A percentile compares a stretch with the other conserved stretches of the same genome.
Evolutionary conservation across 2,329 filamentous ascomycete genomes (phyloP).

Genomic region (Periconia sp.): DNA sequence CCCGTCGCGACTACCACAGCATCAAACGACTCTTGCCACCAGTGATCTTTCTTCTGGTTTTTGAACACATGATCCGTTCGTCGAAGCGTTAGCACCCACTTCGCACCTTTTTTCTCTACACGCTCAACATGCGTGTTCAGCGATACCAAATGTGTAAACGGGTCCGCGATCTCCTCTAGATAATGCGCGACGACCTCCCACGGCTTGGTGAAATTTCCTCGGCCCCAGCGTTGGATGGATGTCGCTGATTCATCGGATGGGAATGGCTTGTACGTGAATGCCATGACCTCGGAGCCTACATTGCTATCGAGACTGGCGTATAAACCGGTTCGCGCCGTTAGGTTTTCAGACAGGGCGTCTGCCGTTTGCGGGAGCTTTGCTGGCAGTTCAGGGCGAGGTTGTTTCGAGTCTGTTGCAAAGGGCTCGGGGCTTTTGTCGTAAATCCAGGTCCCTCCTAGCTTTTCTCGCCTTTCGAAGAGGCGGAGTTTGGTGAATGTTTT

Average conservation of each 20-base stretch:
- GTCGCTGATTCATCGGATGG: conserved; percentile 9
- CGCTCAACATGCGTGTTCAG: conserved; percentile 40
- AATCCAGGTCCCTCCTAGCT: conserved; percentile 35
- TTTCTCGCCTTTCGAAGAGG: conserved; percentile 36
- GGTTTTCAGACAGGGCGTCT: conserved; percentile 5
- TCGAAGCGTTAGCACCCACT: conserved; percentile 37
- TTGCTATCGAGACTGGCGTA: conserved; percentile 12
- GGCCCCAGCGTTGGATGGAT: conserved; percentile 8
- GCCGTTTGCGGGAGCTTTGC: conserved; percentile 3
- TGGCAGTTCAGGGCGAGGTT: conserved; percentile 4
- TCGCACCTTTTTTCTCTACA: conserved; percentile 10
- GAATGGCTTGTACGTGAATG: conserved; percentile 10
- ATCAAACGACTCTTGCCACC: conserved; percentile 55
- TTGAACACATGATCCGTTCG: conserved; percentile 2
- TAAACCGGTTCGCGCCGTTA: conserved; percentile 6
- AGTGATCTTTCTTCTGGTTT: conserved; percentile 25
- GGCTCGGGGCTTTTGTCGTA: conserved; percentile 27
- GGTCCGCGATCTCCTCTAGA: conserved; percentile 12
- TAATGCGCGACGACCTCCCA: conserved; percentile 8
- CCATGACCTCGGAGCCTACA: conserved; percentile 8
- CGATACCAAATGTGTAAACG: conserved; percentile 36
- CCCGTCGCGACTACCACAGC: conserved; percentile 76
- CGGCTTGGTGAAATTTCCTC: conserved; percentile 8
- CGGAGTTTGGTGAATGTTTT: conserved; percentile 33
- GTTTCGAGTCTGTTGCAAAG: conserved; percentile 16